Evolutionary conservation across 2,329 filamentous ascomycete genomes (phyloP).

Genomic region (Colletotrichum incanum): DNA sequence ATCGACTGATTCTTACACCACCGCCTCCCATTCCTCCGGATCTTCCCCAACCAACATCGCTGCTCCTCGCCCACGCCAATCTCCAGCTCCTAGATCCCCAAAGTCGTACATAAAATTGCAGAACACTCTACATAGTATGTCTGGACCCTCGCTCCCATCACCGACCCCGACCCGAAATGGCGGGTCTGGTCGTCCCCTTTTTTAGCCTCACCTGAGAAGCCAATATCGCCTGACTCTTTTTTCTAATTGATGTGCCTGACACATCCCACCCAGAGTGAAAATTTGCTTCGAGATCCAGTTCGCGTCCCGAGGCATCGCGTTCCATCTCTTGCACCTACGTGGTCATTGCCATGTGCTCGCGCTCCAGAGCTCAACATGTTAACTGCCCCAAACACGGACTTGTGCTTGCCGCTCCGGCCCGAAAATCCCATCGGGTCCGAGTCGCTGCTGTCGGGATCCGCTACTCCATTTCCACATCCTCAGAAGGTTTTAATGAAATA

Average conservation of each 20-base stretch:
- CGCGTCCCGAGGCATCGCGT: neutral
- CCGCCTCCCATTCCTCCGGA: neutral
- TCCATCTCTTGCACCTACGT: neutral
- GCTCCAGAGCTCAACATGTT: neutral
- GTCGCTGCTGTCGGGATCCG: neutral
- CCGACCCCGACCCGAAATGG: neutral
- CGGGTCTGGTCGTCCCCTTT: slow-evolving; percentile 30
- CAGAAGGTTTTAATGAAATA: too few relatives aligned
- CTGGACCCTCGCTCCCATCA: neutral
- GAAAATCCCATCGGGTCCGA: neutral
- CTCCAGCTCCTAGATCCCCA: neutral
- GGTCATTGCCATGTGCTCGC: neutral
- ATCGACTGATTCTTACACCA: slow-evolving; percentile 27
- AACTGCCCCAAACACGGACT: neutral
- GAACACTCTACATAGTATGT: neutral
- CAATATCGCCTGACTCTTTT: slow-evolving; percentile 29
- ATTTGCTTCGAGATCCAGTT: neutral
- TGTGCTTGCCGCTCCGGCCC: neutral
- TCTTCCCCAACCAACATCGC: neutral
- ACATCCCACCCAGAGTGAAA: neutral
- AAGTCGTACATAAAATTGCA: neutral
- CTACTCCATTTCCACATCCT: neutral
- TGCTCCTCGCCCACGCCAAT: neutral
- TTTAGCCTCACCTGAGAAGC: slow-evolving; percentile 22
- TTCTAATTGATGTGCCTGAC: slow-evolving; percentile 4